Evolutionary conservation across 2,329 filamentous ascomycete genomes (phyloP), one percentile per base, ranked within the genome.

Genomic region (Nothophaeocryptopus gaeumannii): DNA sequence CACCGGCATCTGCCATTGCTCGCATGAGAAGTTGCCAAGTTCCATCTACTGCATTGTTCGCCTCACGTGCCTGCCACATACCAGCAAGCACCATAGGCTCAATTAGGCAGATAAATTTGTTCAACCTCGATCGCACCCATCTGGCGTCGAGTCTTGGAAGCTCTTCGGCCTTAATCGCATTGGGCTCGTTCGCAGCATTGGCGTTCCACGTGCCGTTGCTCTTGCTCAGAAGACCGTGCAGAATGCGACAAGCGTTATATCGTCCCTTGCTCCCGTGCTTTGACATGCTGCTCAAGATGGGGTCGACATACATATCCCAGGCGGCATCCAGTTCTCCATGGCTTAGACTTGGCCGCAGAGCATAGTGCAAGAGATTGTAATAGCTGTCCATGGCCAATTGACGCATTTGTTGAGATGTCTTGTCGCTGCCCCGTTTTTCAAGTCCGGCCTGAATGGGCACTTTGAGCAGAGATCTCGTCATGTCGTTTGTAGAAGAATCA

Each of bases 121-220:
- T 65, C 4, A 86, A 74, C 54, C 88, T 89, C 51, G 81, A 85
- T 45, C 92, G 82, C 10, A 95, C 77, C 93, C 93, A 99, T 73
- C 86, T 89, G 4, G 87, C 78, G 62, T 97, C 90, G 5, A 97
- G 74, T 5, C 84, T 75, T 5, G 90, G 88, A n/a, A 99, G 74
- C 52, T 96, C 89, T n/a, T 84, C 81, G 0, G 84, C 77, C 44
- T 76, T 79, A 45, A 84, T 76, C 5, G 57, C 51, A 9, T 65
- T 61, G 5, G 67, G 69, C 2, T 80, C 73, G 51, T 83, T 76
- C 8, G 88, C 84, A 44, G 84, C 83, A 54, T 87, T 83, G 57
- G 88, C 83, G 46, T 81, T 84, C 89, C 90, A 97, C 3, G 84
- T 78, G 62, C 68, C 61, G 70, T 8, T 76, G 74, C 51, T 73